Evolutionary conservation across 495 filamentous ascomycete species (phyloP).

Genomic region (Penicillium arizonense): DNA sequence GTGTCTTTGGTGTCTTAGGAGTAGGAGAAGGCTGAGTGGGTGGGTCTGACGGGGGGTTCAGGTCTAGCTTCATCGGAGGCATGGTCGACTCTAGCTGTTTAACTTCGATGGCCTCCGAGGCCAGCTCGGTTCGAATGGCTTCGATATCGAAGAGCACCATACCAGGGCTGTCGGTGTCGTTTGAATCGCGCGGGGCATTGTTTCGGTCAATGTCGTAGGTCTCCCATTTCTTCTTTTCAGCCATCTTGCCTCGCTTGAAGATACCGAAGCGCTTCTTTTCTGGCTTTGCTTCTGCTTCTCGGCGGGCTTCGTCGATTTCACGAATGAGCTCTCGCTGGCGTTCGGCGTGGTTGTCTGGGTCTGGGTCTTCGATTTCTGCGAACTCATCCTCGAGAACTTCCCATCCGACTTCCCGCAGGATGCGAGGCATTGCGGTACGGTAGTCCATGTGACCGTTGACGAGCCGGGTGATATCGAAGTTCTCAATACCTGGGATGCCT

Average conservation of each 20-base stretch:
- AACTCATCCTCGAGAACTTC: slow-evolving; percentile 90
- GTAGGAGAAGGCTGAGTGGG: slow-evolving; percentile 28
- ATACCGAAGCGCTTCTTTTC: slow-evolving; percentile 75
- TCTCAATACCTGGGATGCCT: slow-evolving; percentile 78
- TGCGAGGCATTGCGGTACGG: slow-evolving; percentile 81
- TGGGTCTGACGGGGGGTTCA: slow-evolving; percentile 35
- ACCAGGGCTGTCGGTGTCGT: slow-evolving; percentile 25
- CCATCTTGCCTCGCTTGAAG: slow-evolving; percentile 72
- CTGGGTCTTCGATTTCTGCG: slow-evolving; percentile 94
- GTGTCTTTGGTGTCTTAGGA: slow-evolving; percentile 50
- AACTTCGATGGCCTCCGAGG: slow-evolving; percentile 71
- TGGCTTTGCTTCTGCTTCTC: slow-evolving; percentile 71
- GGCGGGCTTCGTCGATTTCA: slow-evolving; percentile 93
- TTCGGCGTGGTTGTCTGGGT: slow-evolving; percentile 87
- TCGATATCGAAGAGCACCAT: slow-evolving; percentile 92
- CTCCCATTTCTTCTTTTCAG: slow-evolving; percentile 90
- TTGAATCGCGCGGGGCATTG: slow-evolving; percentile 21
- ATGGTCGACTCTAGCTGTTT: slow-evolving; percentile 84
- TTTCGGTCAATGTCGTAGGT: slow-evolving; percentile 68
- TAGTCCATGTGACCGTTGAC: slow-evolving; percentile 98
- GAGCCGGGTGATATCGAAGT: slow-evolving; percentile 79
- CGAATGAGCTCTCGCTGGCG: slow-evolving; percentile 90
- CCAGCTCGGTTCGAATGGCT: slow-evolving; percentile 84
- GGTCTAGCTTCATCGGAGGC: slow-evolving; percentile 81
- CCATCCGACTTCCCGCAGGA: slow-evolving; percentile 86